These are phyloP conservation scores for Thermomucor indicae-seudaticae DNA, from an alignment of 371 early-diverging fungal genomes.

Conservation along the genomic window DNA sequence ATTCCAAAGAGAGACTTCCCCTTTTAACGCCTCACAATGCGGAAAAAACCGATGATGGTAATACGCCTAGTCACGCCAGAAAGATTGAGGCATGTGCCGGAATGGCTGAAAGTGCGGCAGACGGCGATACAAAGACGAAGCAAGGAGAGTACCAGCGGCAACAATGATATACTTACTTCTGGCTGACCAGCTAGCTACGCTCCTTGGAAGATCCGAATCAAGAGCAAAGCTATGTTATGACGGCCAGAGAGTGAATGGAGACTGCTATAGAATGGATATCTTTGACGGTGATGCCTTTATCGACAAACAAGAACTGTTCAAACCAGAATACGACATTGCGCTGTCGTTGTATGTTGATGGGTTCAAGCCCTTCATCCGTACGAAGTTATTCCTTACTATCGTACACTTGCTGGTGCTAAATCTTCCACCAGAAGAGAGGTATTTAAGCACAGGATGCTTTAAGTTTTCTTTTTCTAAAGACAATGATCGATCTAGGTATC, in stretches of 20 bases:
- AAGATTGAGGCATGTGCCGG: too few relatives aligned
- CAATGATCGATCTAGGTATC: conserved; percentile 1
- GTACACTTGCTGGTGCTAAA: conserved; percentile 2
- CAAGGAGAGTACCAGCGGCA: too few relatives aligned
- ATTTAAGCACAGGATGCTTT: neutral
- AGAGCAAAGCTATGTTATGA: neutral
- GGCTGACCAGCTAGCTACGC: neutral
- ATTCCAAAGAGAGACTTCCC: too few relatives aligned
- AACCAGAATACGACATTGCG: neutral
- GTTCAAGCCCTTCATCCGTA: neutral
- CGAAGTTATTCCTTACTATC: conserved; percentile 1
- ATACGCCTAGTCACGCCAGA: too few relatives aligned
- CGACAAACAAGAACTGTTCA: neutral
- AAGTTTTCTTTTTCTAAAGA: neutral
- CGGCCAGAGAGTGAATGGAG: neutral
- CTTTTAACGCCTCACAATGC: too few relatives aligned
- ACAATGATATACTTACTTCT: conserved; percentile 2
- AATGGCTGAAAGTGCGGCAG: too few relatives aligned
- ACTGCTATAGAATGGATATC: neutral
- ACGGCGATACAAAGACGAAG: too few relatives aligned
- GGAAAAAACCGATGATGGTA: too few relatives aligned
- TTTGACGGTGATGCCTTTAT: conserved; percentile 4
- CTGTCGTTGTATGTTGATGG: conserved; percentile 7
- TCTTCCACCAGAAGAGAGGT: conserved; percentile 3
- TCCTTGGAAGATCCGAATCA: neutral